Conservation (phyloP, 2,329 filamentous ascomycete species). For the Colletotrichum sp. region DNA sequence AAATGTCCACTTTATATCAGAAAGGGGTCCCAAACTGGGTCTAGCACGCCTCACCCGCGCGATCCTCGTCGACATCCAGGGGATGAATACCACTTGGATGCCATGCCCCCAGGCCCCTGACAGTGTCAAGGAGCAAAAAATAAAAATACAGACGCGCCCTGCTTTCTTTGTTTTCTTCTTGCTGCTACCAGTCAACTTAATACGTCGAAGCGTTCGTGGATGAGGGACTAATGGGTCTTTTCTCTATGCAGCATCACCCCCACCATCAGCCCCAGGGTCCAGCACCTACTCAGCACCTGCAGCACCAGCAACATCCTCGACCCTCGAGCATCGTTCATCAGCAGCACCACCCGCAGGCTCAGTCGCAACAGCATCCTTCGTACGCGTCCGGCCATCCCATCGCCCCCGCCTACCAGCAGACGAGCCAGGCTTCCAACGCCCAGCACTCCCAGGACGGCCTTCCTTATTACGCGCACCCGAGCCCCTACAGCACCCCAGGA, state of each 20-base stretch:
- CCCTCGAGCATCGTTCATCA: constrained; percentile 76
- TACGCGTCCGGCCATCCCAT: constrained; percentile 72
- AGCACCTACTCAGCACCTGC: constrained; percentile 68
- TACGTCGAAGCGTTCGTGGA: constrained; percentile 35
- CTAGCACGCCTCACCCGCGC: constrained; percentile 54
- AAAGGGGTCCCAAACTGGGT: constrained; percentile 36
- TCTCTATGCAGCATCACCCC: constrained; percentile 76
- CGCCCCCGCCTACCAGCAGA: constrained; percentile 71
- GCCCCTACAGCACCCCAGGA: constrained; percentile 83
- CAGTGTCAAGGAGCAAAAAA: constrained; percentile 48
- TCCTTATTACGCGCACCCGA: constrained; percentile 79
- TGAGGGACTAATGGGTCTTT: constrained; percentile 61
- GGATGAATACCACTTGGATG: constrained; percentile 35
- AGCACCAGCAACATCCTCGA: constrained; percentile 71
- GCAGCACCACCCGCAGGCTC: constrained; percentile 71
- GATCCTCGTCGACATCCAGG: constrained; percentile 50
- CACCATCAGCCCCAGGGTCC: constrained; percentile 77
- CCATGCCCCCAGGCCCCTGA: constrained; percentile 48
- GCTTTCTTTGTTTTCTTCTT: constrained; percentile 39
- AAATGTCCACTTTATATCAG: constrained; percentile 23
- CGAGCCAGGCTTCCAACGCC: constrained; percentile 64
- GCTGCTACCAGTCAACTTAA: constrained; percentile 20
- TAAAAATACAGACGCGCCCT: constrained; percentile 57
- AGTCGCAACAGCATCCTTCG: constrained; percentile 65
- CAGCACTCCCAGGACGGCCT: constrained; percentile 69